Conservation (phyloP, 192 early-diverging fungal genomes). For the Rhizoclosmatium sp. region DNA sequence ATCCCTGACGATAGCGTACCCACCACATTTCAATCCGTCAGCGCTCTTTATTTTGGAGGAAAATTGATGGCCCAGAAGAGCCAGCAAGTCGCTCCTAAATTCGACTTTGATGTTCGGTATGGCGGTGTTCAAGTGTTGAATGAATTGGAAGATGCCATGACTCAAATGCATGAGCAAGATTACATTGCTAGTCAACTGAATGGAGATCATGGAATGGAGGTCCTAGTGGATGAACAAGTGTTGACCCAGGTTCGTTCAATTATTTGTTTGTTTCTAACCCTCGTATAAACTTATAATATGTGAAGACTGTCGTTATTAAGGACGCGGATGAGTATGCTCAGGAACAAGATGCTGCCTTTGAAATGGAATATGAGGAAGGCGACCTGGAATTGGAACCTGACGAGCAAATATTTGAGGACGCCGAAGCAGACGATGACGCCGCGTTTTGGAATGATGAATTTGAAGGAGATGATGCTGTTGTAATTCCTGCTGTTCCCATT, state of each 20-base stretch:
- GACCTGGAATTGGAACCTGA: background rate
- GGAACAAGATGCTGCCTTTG: slow-evolving; percentile 3
- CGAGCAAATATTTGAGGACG: slow-evolving; percentile 1
- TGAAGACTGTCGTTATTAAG: slow-evolving; percentile 3
- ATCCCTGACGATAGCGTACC: slow-evolving; percentile 40
- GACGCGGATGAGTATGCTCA: slow-evolving; percentile 7
- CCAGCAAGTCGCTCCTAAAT: background rate
- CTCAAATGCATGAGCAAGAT: background rate
- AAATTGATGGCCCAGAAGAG: slow-evolving; percentile 2
- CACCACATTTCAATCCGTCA: slow-evolving; percentile 55
- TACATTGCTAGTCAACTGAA: background rate
- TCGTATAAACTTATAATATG: background rate
- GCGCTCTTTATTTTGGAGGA: slow-evolving; percentile 34
- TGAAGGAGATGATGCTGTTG: background rate
- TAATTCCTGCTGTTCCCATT: background rate
- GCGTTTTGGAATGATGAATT: slow-evolving; percentile 22
- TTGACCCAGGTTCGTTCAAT: slow-evolving; percentile 16
- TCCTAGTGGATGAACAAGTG: slow-evolving; percentile 5
- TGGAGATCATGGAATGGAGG: background rate
- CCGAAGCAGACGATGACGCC: slow-evolving; percentile 7
- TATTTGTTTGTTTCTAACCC: background rate
- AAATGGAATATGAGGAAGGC: background rate
- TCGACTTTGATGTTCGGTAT: background rate
- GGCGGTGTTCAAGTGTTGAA: background rate
- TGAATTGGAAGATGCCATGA: slow-evolving; percentile 2